A percentile compares a stretch with the other conserved stretches of the same genome.
These are phyloP conservation scores for Pseudognaphalium luteoalbum DNA, from an alignment of 129 eudicot genomes.

Conservation along the genomic window DNA sequence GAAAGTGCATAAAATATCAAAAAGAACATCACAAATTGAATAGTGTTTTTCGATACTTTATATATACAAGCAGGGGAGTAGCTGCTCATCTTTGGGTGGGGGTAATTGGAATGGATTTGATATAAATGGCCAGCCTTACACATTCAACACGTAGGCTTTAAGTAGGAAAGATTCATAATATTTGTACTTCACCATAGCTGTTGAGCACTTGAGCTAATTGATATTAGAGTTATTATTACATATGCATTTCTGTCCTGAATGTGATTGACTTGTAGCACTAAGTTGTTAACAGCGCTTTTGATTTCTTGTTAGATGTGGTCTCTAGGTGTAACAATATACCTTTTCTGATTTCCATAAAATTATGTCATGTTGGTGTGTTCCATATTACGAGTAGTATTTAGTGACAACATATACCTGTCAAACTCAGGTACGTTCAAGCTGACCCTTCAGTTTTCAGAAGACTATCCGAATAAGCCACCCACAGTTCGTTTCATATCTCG, in stretches of 20 bases:
- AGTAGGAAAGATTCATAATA: not conserved
- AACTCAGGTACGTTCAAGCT: slow-evolving; percentile 70
- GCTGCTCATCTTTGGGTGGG: not conserved
- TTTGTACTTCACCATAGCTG: not conserved
- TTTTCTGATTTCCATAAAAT: not conserved
- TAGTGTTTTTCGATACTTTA: not conserved
- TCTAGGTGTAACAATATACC: slow-evolving; percentile 7
- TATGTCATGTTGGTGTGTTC: not conserved
- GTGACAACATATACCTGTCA: slow-evolving; percentile 10
- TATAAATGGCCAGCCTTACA: not conserved
- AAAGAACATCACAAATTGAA: not conserved
- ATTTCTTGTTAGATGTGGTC: slow-evolving; percentile 19
- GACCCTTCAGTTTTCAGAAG: slow-evolving; percentile 73
- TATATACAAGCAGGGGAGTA: not conserved
- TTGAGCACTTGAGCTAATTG: not conserved
- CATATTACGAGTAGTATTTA: slow-evolving; percentile 2
- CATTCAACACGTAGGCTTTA: slow-evolving; percentile 5
- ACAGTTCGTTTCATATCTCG: slow-evolving; percentile 79
- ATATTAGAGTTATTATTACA: slow-evolving; percentile 13
- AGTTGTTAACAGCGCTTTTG: not conserved
- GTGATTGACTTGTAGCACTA: slow-evolving; percentile 6
- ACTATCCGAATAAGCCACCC: slow-evolving; percentile 76
- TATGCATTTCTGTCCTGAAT: slow-evolving; percentile 11
- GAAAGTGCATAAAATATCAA: not conserved
- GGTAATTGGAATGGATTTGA: not conserved